Base-by-base conservation (phyloP, 768 basidiomycete genomes). In the Tubosaeta brunneosetosa region DNA sequence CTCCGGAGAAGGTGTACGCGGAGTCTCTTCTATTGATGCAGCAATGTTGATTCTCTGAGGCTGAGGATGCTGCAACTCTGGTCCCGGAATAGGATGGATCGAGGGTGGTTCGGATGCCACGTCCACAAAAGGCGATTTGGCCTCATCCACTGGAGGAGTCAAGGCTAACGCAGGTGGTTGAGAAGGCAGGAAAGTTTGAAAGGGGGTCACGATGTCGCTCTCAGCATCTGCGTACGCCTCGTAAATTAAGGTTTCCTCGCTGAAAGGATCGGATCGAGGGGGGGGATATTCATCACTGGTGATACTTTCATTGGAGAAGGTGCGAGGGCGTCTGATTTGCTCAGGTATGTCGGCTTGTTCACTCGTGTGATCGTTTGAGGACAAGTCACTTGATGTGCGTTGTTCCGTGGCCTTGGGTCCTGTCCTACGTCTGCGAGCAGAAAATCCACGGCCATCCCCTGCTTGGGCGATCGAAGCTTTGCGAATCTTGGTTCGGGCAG, bases 401-500 rank as follows among this genome's bases (percentile, higher is more conserved):
- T 74, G 67, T 47, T 82, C 81, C 34, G 55, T 50, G 17, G 26
- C 53, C 25, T 56, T 57, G 27, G 65, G 60, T 4, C 67, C 49
- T 16, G 71, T 62, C 32, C 70, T 57, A 45, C 63, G 61, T 44
- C 68, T 59, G 31, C 58, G 66, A 31, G 53, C 69, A 34, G 81
- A 69, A 70, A 94, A 94, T 11, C 92, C 85, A 76, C 91, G 91
- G 2, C 89, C 89, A 32, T 81, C 84, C 11, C 87, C 88, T 68
- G 89, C 91, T 22, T 84, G 88, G 13, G 81, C 77, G 6, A 86
- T 67, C 6, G 82, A 80, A 13, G 85, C 76, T 73, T 98, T 99
- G 33, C 95, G 86, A 60, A 98, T 97, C 74, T 93, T 94, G 1
- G 97, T 99, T 13, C 95, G 84, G 4, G 93, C 93, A 10, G 93